Percentiles rank a stretch among this genome's conserved stretches.
phyloP scores from a whole-genome alignment of 148 eudicot genomes.

The Pouteria glomerata region DNA sequence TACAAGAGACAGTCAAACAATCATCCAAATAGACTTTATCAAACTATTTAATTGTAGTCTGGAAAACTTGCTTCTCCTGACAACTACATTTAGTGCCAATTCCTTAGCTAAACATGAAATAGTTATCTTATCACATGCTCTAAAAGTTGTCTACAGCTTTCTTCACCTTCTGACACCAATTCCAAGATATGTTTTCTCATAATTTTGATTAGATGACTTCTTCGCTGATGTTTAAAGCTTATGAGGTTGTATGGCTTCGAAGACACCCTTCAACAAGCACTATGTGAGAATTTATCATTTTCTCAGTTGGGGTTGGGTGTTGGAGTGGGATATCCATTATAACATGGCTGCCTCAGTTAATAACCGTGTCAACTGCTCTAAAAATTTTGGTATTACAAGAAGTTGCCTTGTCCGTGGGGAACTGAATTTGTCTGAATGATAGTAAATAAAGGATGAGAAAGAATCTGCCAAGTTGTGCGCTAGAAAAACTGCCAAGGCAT shows the following conservation, averaged over 20 bases:
- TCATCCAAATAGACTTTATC: not conserved
- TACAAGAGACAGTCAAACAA: not conserved
- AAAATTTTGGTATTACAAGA: not conserved
- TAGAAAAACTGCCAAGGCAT: no score
- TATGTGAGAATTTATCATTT: not conserved
- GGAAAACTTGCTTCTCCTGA: not conserved
- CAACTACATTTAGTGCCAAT: not conserved
- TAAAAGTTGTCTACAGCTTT: not conserved
- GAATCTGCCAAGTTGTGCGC: conserved; percentile 7
- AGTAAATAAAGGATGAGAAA: not conserved
- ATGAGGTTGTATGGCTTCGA: not conserved
- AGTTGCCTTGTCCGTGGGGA: not conserved
- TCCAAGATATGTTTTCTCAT: not conserved
- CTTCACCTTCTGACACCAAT: not conserved
- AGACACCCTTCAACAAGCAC: conserved; percentile 7
- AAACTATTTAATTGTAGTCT: not conserved
- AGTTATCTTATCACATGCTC: not conserved
- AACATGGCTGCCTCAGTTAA: not conserved
- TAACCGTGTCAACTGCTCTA: not conserved
- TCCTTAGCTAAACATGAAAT: not conserved
- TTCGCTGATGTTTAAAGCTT: not conserved
- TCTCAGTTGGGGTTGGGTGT: not conserved
- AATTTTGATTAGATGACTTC: not conserved
- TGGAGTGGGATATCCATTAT: not conserved
- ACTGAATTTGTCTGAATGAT: not conserved